Base-by-base conservation (phyloP, 2,329 filamentous ascomycete genomes). In the Lasiodiplodia sp. region DNA sequence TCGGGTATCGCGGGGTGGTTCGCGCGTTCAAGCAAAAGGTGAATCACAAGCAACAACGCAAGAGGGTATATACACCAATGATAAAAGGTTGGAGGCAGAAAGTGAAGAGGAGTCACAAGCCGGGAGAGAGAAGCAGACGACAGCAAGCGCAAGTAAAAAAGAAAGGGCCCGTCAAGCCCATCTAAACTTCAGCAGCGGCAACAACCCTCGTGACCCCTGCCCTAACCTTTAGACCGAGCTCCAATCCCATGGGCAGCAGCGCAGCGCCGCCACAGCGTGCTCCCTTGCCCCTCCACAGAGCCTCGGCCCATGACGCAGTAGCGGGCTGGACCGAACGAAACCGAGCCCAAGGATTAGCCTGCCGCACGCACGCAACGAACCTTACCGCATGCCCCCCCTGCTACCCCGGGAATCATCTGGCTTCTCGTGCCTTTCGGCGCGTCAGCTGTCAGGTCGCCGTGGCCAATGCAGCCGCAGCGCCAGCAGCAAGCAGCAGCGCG, bases 281-380 rank as follows among this genome's bases (percentile, higher is more conserved):
- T 49, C 44, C 31, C n/a, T n/a, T 64, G 60, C 60, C 60, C 60
- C 65, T 58, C 65, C 65, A 57, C 47, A 49, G 38, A 67, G 65
- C 65, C 65, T 67, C 65, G 65, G 65, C 65, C 60, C 65, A 67
- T 67, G 51, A 67, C 65, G 65, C 65, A 67, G 38, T 37, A 16
- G 63, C 60, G 60, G 60, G 60, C 60, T 64, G 60, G 60, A 64
- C 60, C 60, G 60, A 64, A 52, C 47, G 60, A 64, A 64, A 64
- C 60, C 60, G 60, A 64, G 60, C 49, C 25, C 63, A 21, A 66
- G 31, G 44, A 21, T 18, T 56, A 66, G 51, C 63, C 52, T 66
- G 44, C 60, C 60, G 34, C 44, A 34, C 31, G 31, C 31, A 34
- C 31, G 31, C 31, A 34, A 34, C 31, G 31, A 34, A 34, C 31